Evolutionary conservation across 2,329 filamentous ascomycete genomes (phyloP).

Genomic region (Trichoderma endophyticum): DNA sequence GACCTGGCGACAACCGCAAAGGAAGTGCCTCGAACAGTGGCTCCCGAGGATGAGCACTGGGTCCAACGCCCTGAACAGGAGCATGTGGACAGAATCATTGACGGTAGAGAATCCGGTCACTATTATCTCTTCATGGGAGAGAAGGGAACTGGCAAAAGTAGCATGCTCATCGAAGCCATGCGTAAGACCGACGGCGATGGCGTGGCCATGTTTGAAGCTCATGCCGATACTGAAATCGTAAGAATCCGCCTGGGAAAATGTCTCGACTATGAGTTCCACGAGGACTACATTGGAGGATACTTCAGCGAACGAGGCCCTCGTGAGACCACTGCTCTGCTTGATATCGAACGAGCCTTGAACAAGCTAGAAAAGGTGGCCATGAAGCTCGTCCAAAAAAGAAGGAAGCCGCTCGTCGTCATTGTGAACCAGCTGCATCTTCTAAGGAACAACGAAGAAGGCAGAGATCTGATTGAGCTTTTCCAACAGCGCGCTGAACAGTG

Average conservation of each 20-base stretch:
- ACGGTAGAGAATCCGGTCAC: constrained; percentile 69
- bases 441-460: constrained; percentile 87
- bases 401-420: constrained; percentile 80
- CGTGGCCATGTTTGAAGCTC: constrained; percentile 93
- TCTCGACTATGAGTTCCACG: constrained; percentile 93
- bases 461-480: constrained; percentile 86
- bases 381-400: constrained; percentile 57
- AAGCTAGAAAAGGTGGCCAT: constrained; percentile 96
- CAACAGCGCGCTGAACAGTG: constrained; percentile 96
- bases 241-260: constrained; percentile 89
- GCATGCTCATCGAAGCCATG: constrained; percentile 95
- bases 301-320: constrained; percentile 92
- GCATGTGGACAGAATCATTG: constrained; percentile 77
- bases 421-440: constrained; percentile 93
- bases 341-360: constrained; percentile 96
- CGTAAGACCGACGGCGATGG: constrained; percentile 84
- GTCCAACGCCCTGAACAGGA: constrained; percentile 78
- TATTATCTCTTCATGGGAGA: constrained; percentile 92
- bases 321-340: constrained; percentile 85
- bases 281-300: constrained; percentile 94
- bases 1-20: constrained; percentile 70
- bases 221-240: constrained; percentile 93
- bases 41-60: constrained; percentile 56
- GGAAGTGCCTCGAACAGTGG: constrained; percentile 46
- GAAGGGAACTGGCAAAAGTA: constrained; percentile 94